Evolutionary conservation across 768 basidiomycete species (phyloP).

Genomic region (Lentinula lateritia): DNA sequence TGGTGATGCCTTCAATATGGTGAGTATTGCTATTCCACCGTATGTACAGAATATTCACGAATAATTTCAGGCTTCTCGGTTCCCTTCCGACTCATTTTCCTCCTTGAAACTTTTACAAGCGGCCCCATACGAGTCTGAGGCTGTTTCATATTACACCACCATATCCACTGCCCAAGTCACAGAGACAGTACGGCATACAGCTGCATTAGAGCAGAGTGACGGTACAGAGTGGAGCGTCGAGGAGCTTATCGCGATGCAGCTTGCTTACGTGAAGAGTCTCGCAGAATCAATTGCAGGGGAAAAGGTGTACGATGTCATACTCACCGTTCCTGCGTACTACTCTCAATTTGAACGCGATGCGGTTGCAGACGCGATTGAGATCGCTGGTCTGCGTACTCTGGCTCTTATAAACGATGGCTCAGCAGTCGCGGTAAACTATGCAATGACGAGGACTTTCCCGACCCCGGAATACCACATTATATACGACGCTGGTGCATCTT

Average conservation of each 20-base stretch:
- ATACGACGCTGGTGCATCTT: conserved; percentile 89
- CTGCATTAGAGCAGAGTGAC: conserved; percentile 53
- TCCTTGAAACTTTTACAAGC: conserved; percentile 84
- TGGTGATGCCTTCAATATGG: conserved; percentile 81
- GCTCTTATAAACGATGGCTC: conserved; percentile 90
- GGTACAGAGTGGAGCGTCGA: conserved; percentile 76
- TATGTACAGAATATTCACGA: neutral
- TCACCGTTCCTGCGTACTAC: conserved; percentile 90
- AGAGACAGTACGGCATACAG: conserved; percentile 55
- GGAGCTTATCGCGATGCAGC: conserved; percentile 91
- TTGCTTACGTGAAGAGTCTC: conserved; percentile 83
- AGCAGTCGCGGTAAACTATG: conserved; percentile 95
- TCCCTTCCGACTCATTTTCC: conserved; percentile 82
- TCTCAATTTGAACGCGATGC: conserved; percentile 90
- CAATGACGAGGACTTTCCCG: conserved; percentile 90
- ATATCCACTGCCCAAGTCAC: conserved; percentile 49
- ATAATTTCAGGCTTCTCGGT: conserved; percentile 72
- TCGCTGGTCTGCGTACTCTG: conserved; percentile 79
- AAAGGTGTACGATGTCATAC: conserved; percentile 74
- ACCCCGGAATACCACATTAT: conserved; percentile 81
- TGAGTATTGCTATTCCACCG: conserved; percentile 32
- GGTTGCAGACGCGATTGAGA: conserved; percentile 86
- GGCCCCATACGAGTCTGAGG: conserved; percentile 52
- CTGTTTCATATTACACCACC: conserved; percentile 51
- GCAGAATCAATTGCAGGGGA: conserved; percentile 76